Conservation (phyloP, 2,329 filamentous ascomycete genomes). For the Aspergillus brunneoviolaceus region DNA sequence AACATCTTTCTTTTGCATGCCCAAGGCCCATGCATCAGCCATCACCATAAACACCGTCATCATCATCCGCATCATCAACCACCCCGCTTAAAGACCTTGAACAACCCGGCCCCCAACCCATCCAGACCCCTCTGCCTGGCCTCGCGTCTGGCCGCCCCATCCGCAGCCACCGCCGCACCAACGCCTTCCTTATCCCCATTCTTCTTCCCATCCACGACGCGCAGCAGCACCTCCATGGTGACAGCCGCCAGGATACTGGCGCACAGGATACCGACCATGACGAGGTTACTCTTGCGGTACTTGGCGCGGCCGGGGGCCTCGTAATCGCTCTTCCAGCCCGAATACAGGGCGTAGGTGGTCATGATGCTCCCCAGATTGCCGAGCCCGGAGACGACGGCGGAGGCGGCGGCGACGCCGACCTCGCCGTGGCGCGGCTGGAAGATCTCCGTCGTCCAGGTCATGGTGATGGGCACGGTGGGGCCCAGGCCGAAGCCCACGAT, state of each 20-base stretch:
- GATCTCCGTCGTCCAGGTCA: slow-evolving; percentile 90
- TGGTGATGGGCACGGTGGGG: slow-evolving; percentile 87
- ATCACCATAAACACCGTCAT: background rate
- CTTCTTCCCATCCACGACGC: slow-evolving; percentile 37
- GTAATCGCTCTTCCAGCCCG: slow-evolving; percentile 78
- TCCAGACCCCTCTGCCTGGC: slow-evolving; percentile 37
- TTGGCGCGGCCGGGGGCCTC: slow-evolving; percentile 62
- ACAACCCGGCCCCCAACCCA: slow-evolving; percentile 27
- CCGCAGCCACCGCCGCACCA: slow-evolving; percentile 15
- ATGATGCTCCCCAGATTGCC: slow-evolving; percentile 84
- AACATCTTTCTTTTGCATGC: too few relatives aligned
- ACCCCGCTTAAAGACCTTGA: slow-evolving; percentile 9
- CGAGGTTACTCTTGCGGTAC: slow-evolving; percentile 79
- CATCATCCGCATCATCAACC: too few relatives aligned
- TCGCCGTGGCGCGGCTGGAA: slow-evolving; percentile 88
- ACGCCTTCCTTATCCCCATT: slow-evolving; percentile 13
- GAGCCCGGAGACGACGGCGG: slow-evolving; percentile 80
- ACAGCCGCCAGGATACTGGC: slow-evolving; percentile 69
- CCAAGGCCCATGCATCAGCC: background rate
- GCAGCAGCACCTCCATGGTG: slow-evolving; percentile 66
- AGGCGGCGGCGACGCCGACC: slow-evolving; percentile 82
- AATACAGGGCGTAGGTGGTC: slow-evolving; percentile 86
- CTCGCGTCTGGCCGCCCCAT: slow-evolving; percentile 39
- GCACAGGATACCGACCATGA: slow-evolving; percentile 82
- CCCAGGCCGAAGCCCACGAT: slow-evolving; percentile 89